Evolutionary conservation across 2,329 filamentous ascomycete genomes (phyloP).

Genomic region (Fusarium nygamai): DNA sequence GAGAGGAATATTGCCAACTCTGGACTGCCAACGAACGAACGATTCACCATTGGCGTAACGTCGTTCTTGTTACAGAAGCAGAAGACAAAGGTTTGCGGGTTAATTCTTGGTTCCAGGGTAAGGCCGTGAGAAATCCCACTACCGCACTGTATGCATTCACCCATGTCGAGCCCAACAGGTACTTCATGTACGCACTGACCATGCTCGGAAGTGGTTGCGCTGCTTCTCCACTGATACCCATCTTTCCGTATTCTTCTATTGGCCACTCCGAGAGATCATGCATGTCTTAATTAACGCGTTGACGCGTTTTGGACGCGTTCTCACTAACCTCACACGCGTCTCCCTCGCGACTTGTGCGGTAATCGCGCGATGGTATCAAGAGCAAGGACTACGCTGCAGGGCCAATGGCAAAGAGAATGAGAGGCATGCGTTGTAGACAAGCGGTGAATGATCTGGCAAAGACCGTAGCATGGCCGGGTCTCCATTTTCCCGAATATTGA

Average conservation of each 20-base stretch:
- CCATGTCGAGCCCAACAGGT: conserved; percentile 18
- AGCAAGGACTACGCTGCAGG: conserved; percentile 5
- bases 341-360: conserved; percentile 21
- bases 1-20: background rate
- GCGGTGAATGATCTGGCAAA: conserved; percentile 11
- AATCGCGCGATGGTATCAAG: conserved; percentile 17
- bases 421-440: conserved; percentile 10
- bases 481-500: background rate
- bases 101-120: background rate
- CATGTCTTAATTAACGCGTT: conserved; percentile 32
- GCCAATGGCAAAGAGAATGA: conserved; percentile 17
- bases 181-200: conserved; percentile 37
- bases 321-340: conserved; percentile 18
- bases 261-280: background rate
- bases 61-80: background rate
- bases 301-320: conserved; percentile 22
- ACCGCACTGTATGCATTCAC: conserved; percentile 14
- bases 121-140: background rate
- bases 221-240: conserved; percentile 21
- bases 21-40: background rate
- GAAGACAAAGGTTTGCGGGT: background rate
- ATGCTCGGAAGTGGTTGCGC: conserved; percentile 41
- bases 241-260: conserved; percentile 20
- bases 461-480: background rate
- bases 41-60: background rate